A percentile compares a stretch with the other conserved stretches of the same genome.
Conservation (phyloP, 805 yeast species). For the Scheffersomyces stipitis region DNA sequence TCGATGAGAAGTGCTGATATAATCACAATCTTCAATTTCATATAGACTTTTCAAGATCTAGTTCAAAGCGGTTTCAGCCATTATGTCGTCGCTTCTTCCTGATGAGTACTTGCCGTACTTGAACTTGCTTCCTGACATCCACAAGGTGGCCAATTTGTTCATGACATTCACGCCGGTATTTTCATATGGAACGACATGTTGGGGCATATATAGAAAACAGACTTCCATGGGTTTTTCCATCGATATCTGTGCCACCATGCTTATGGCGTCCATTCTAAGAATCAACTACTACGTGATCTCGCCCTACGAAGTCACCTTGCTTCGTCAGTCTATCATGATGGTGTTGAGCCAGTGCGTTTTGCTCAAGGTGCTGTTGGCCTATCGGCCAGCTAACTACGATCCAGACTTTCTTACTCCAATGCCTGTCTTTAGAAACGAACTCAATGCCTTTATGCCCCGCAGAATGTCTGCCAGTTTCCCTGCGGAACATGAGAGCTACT, state of each 20-base stretch:
- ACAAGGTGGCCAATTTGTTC: conserved; percentile 58
- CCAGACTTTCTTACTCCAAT: conserved; percentile 30
- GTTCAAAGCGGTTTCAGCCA: too few relatives aligned
- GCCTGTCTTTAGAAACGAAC: conserved; percentile 29
- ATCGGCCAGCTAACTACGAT: conserved; percentile 43
- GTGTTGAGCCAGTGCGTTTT: conserved; percentile 70
- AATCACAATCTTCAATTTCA: too few relatives aligned
- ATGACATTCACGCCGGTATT: conserved; percentile 81
- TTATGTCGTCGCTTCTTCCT: conserved; percentile 12
- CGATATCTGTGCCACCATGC: conserved; percentile 93
- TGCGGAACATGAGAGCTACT: conserved; percentile 16
- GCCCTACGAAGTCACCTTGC: conserved; percentile 77
- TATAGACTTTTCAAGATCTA: too few relatives aligned
- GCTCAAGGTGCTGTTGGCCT: conserved; percentile 60
- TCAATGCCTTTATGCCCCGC: conserved; percentile 21
- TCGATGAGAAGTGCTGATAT: too few relatives aligned
- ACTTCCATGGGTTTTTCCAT: conserved; percentile 80
- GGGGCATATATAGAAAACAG: conserved; percentile 60
- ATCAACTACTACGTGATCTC: conserved; percentile 74
- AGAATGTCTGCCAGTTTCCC: conserved; percentile 12
- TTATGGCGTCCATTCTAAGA: conserved; percentile 70
- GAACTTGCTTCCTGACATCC: conserved; percentile 37
- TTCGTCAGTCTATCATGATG: conserved; percentile 84
- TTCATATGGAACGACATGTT: conserved; percentile 82
- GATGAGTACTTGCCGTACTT: conserved; percentile 22